phyloP scores from a whole-genome alignment of 805 yeast genomes.

The Wickerhamiella nectarea region DNA sequence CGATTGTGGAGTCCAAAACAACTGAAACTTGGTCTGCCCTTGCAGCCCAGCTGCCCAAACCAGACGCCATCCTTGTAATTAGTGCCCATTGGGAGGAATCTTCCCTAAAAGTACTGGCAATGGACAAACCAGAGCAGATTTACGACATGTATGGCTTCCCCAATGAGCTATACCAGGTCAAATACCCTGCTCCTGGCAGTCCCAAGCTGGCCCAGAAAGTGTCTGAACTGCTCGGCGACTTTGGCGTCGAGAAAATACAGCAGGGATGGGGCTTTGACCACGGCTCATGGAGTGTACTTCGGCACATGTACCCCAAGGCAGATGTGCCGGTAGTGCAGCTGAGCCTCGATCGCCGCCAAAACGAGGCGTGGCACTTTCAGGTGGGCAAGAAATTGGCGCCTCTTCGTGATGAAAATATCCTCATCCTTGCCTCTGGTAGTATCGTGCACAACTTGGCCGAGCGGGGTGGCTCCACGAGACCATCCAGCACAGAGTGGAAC shows the following conservation, averaged over 20 bases:
- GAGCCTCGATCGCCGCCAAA: conserved; percentile 29
- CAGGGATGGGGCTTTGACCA: conserved; percentile 20
- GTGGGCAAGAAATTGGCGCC: conserved; percentile 40
- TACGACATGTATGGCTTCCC: conserved; percentile 19
- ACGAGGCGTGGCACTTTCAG: conserved; percentile 27
- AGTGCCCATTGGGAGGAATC: conserved; percentile 19
- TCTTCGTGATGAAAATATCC: conserved; percentile 38
- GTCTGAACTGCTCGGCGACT: conserved; percentile 1
- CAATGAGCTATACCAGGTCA: conserved; percentile 13
- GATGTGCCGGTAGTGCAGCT: conserved; percentile 29
- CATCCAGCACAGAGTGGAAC: no score
- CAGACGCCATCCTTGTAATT: conserved; percentile 17
- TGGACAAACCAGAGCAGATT: conserved; percentile 15
- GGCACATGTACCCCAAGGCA: conserved; percentile 19
- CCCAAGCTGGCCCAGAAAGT: conserved; percentile 17
- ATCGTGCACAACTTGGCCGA: conserved; percentile 48
- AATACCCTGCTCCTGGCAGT: conserved; percentile 19
- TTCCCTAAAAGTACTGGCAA: conserved; percentile 12
- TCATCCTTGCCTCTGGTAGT: conserved; percentile 55
- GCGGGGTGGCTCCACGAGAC: neutral
- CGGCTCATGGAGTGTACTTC: conserved; percentile 18
- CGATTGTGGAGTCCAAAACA: conserved; percentile 8
- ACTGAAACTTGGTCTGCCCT: conserved; percentile 12
- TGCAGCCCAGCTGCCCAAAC: conserved; percentile 14
- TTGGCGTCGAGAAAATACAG: neutral